phyloP scores from a whole-genome alignment of 1,284 basidiomycete species.

The Boletellus deceptivus region DNA sequence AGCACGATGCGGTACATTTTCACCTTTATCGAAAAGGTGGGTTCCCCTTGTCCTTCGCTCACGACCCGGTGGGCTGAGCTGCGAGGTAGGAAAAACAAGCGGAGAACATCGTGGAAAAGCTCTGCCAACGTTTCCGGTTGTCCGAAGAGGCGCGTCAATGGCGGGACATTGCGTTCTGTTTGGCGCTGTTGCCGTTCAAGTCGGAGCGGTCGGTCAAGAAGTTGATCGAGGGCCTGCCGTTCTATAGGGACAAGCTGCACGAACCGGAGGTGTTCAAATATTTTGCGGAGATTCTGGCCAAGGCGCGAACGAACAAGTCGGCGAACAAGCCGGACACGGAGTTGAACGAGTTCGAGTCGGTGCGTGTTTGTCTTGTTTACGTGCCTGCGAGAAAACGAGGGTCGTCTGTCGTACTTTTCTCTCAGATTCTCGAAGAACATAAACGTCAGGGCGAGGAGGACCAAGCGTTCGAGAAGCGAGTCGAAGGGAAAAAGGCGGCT shows the following conservation, averaged over 20 bases:
- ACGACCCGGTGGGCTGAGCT: not conserved
- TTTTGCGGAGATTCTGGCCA: conserved; percentile 87
- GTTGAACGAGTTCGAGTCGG: conserved; percentile 85
- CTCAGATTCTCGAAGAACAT: conserved; percentile 79
- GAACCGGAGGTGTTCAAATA: conserved; percentile 80
- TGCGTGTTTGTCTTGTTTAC: conserved; percentile 38
- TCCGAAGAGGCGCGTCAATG: conserved; percentile 91
- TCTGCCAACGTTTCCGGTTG: conserved; percentile 91
- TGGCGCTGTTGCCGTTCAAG: conserved; percentile 94
- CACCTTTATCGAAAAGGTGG: conserved; percentile 92
- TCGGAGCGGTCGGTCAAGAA: conserved; percentile 96
- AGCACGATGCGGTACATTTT: conserved; percentile 96
- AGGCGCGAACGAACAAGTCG: conserved; percentile 81
- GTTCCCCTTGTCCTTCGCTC: conserved; percentile 4
- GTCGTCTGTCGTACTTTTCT: too few relatives aligned
- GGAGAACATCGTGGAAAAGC: conserved; percentile 91
- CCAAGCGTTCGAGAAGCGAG: conserved; percentile 82
- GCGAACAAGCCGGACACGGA: conserved; percentile 87
- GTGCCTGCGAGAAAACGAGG: too few relatives aligned
- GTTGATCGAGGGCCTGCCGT: conserved; percentile 87
- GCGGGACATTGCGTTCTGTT: conserved; percentile 96
- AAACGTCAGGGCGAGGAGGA: conserved; percentile 88
- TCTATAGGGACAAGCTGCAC: conserved; percentile 95
- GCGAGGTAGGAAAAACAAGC: conserved; percentile 84
- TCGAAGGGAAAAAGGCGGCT: conserved; percentile 76